phyloP scores from a whole-genome alignment of 1,284 basidiomycete species.

The Xerocomus tenax region DNA sequence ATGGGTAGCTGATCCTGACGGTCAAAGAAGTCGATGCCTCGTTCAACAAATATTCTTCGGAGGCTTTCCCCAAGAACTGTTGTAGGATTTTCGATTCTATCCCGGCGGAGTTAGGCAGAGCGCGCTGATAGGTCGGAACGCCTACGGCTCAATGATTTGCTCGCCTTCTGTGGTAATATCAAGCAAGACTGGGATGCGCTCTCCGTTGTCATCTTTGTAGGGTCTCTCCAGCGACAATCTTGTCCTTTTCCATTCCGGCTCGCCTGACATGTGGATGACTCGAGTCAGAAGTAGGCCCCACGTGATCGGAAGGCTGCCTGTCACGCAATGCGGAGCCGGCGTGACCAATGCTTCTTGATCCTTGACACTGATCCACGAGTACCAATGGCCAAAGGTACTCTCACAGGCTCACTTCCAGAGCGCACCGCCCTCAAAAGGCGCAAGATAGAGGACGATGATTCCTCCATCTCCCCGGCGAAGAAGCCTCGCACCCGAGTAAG shows the following conservation, averaged over 20 bases:
- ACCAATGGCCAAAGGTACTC: slow-evolving; percentile 25
- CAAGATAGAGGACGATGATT: slow-evolving; percentile 55
- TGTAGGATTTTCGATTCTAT: slow-evolving; percentile 46
- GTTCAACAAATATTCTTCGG: slow-evolving; percentile 60
- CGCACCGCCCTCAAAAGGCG: slow-evolving; percentile 44
- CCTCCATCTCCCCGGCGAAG: slow-evolving; percentile 42
- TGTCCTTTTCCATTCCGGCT: slow-evolving; percentile 49
- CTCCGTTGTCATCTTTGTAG: slow-evolving; percentile 66
- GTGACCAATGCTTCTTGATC: slow-evolving; percentile 16
- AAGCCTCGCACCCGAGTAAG: slow-evolving; percentile 71
- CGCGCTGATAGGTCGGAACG: slow-evolving; percentile 15
- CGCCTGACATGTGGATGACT: slow-evolving; percentile 24
- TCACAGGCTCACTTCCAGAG: slow-evolving; percentile 15
- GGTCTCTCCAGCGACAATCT: slow-evolving; percentile 65
- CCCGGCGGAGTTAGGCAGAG: slow-evolving; percentile 14
- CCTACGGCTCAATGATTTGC: slow-evolving; percentile 61
- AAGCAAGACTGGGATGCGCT: slow-evolving; percentile 50
- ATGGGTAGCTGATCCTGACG: slow-evolving; percentile 34
- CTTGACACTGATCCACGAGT: slow-evolving; percentile 29
- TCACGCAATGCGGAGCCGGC: neutral
- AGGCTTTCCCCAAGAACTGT: slow-evolving; percentile 53
- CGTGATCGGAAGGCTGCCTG: slow-evolving; percentile 21
- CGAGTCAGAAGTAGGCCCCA: slow-evolving; percentile 9
- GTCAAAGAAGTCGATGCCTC: slow-evolving; percentile 68
- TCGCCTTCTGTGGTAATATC: slow-evolving; percentile 66